Conservation (phyloP, 1,139 yeast genomes). For the Taphrina sp. region DNA sequence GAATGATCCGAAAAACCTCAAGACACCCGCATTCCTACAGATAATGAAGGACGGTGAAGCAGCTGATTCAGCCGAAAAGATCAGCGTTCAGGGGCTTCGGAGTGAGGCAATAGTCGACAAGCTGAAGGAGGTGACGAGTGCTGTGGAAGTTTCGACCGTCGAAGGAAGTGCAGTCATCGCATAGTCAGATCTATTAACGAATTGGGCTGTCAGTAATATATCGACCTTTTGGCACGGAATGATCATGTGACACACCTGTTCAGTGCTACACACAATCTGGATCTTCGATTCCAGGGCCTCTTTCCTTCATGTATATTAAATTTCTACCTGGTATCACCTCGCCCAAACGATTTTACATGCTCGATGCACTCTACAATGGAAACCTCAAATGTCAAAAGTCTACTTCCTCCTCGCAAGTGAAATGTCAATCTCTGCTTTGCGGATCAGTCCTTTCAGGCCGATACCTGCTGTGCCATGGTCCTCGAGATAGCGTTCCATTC, state of each 20-base stretch:
- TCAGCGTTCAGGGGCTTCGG: constrained; percentile 12
- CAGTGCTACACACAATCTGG: too few relatives aligned
- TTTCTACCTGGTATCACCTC: background rate
- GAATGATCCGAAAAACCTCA: constrained; percentile 2
- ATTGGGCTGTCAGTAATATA: too few relatives aligned
- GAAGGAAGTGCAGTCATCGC: constrained; percentile 6
- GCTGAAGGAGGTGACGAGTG: constrained; percentile 8
- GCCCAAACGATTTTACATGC: background rate
- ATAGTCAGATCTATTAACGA: too few relatives aligned
- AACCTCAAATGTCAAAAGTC: too few relatives aligned
- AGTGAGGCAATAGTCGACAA: constrained; percentile 17
- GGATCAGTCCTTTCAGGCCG: constrained; percentile 33
- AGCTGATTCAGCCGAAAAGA: background rate
- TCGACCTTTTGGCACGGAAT: too few relatives aligned
- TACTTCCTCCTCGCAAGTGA: constrained; percentile 11
- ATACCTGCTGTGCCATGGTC: constrained; percentile 38
- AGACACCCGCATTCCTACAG: constrained; percentile 6
- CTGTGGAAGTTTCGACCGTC: background rate
- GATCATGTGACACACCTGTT: too few relatives aligned
- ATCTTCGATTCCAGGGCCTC: background rate
- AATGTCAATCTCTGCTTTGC: constrained; percentile 22
- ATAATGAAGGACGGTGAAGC: background rate
- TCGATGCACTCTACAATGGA: background rate
- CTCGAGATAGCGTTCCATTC: constrained; percentile 52
- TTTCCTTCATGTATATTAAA: background rate